These are phyloP conservation scores for Penicillium riverlandense DNA, from an alignment of 495 filamentous ascomycete species.

Conservation along the genomic window DNA sequence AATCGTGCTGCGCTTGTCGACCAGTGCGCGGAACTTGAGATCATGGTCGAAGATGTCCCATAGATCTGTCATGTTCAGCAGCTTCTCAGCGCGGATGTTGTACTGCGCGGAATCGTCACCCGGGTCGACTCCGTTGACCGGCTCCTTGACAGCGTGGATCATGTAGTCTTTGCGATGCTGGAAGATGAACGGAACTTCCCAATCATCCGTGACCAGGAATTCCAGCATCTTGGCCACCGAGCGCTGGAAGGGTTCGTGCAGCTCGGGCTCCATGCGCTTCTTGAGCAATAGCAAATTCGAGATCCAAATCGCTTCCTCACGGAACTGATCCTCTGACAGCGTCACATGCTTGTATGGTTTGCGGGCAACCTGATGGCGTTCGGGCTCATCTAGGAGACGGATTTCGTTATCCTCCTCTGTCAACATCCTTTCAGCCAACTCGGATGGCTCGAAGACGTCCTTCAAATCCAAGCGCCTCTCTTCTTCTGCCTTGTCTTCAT, in stretches of 20 bases:
- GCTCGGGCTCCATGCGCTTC: conserved; percentile 61
- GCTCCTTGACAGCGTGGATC: conserved; percentile 78
- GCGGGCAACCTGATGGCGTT: conserved; percentile 87
- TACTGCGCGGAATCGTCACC: conserved; percentile 65
- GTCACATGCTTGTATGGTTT: conserved; percentile 75
- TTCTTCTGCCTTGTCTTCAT: conserved; percentile 61
- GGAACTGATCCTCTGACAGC: conserved; percentile 71
- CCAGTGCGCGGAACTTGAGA: conserved; percentile 82
- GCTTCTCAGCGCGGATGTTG: conserved; percentile 72
- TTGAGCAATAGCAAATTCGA: conserved; percentile 79
- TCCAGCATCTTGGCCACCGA: conserved; percentile 89
- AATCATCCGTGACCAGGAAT: conserved; percentile 86
- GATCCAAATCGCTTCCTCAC: conserved; percentile 88
- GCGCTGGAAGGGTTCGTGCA: conserved; percentile 75
- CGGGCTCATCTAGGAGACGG: conserved; percentile 77
- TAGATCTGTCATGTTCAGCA: conserved; percentile 84
- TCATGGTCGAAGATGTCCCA: conserved; percentile 94
- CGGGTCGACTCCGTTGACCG: conserved; percentile 39
- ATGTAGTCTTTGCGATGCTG: conserved; percentile 97
- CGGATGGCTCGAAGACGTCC: conserved; percentile 95
- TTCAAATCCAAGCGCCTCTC: conserved; percentile 82
- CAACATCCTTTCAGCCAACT: conserved; percentile 85
- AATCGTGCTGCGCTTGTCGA: conserved; percentile 81
- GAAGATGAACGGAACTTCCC: conserved; percentile 94
- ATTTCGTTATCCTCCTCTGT: conserved; percentile 94